Conservation (phyloP, 495 filamentous ascomycete species). For the Neurospora sp. region DNA sequence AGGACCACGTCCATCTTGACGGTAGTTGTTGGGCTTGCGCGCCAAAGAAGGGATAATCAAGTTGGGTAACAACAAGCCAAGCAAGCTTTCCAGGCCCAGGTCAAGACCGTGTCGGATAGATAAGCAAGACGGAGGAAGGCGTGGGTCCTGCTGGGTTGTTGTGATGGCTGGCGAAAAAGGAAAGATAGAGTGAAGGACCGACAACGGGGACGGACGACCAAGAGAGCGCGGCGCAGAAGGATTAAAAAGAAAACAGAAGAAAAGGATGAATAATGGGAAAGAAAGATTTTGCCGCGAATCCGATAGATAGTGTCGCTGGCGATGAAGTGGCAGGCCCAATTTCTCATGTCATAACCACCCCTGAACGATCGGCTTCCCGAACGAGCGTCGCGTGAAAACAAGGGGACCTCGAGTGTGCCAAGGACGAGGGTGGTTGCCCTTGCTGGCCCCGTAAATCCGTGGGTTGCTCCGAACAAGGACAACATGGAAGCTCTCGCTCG, state of each 20-base stretch:
- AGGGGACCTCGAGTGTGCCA: neutral
- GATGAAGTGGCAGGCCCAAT: neutral
- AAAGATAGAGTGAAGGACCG: neutral
- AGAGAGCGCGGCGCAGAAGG: neutral
- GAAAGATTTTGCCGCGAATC: neutral
- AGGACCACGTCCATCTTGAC: constrained; percentile 81
- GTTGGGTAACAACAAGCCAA: neutral
- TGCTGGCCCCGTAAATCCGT: neutral
- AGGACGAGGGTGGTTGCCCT: neutral
- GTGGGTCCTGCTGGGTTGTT: neutral
- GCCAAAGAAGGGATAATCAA: neutral
- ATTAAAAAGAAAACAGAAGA: neutral
- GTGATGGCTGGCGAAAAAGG: neutral
- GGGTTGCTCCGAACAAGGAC: neutral
- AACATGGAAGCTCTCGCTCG: neutral
- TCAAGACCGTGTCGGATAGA: neutral
- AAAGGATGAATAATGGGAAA: neutral
- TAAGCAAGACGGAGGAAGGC: neutral
- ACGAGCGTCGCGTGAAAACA: neutral
- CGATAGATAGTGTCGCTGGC: neutral
- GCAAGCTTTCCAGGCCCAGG: neutral
- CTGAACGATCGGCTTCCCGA: neutral
- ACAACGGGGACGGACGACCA: neutral
- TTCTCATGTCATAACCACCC: neutral
- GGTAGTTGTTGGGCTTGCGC: neutral